Evolutionary conservation across 306 rosid species (phyloP).

Genomic region (Carpinus viminea): DNA sequence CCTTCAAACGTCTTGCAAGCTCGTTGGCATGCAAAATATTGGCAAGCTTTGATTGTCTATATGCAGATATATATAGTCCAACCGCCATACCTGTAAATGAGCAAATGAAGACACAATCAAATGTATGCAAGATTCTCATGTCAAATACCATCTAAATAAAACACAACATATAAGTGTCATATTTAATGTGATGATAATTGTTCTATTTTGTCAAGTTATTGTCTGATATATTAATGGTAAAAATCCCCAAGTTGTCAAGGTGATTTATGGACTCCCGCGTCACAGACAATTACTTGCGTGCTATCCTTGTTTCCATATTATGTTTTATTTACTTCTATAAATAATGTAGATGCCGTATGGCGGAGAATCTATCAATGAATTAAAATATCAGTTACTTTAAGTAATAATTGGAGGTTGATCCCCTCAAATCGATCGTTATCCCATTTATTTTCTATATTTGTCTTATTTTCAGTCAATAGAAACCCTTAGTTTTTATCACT

Average conservation of each 20-base stretch:
- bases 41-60: conserved; percentile 92
- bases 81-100: conserved; percentile 56
- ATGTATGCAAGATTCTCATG: conserved; percentile 1
- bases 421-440: no score
- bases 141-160: conserved; percentile 1
- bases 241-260: neutral
- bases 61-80: conserved; percentile 47
- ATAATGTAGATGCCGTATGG: no score
- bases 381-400: no score
- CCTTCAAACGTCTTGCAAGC: conserved; percentile 67
- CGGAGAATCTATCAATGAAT: no score
- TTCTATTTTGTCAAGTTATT: neutral
- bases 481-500: no score
- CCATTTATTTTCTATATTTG: no score
- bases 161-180: neutral
- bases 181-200: neutral
- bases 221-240: neutral
- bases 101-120: neutral
- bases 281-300: no score
- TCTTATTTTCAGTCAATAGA: no score
- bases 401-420: no score
- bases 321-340: no score
- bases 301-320: no score
- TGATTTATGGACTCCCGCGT: no score
- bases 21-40: conserved; percentile 86